Evolutionary conservation across 1,284 basidiomycete species (phyloP).

Genomic region (Tetrapyrgos nigripes): DNA sequence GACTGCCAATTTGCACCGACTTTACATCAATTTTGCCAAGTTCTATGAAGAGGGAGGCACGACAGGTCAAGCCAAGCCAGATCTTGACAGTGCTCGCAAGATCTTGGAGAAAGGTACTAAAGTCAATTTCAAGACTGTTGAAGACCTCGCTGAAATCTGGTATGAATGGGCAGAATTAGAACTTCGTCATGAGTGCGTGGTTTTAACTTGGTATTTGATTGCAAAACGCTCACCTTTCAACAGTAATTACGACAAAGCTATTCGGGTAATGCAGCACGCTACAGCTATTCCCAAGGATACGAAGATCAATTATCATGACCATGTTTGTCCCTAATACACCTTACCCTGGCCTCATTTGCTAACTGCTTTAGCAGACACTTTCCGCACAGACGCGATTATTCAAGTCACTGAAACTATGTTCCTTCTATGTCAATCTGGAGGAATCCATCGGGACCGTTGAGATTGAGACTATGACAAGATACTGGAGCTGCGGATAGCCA

Average conservation of each 20-base stretch:
- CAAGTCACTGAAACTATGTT: conserved; percentile 99
- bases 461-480: conserved; percentile 96
- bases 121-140: conserved; percentile 93
- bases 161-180: conserved; percentile 99
- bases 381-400: conserved; percentile 91
- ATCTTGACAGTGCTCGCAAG: conserved; percentile 88
- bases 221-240: conserved; percentile 10
- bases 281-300: conserved; percentile 88
- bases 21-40: conserved; percentile 96
- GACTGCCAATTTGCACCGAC: conserved; percentile 88
- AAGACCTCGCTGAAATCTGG: conserved; percentile 98
- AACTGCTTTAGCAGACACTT: conserved; percentile 59
- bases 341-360: conserved; percentile 9
- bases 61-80: conserved; percentile 77
- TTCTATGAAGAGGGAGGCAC: conserved; percentile 97
- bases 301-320: conserved; percentile 95
- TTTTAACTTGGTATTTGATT: background rate
- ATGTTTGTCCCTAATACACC: conserved; percentile 59
- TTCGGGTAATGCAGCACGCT: conserved; percentile 95
- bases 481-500: conserved; percentile 97
- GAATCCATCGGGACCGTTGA: conserved; percentile 96
- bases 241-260: conserved; percentile 95
- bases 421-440: conserved; percentile 97
- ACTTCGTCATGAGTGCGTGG: conserved; percentile 87
- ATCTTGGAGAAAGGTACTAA: conserved; percentile 93